These are phyloP conservation scores for Colletotrichum sp. DNA, from an alignment of 2,329 filamentous ascomycete genomes.

Conservation along the genomic window DNA sequence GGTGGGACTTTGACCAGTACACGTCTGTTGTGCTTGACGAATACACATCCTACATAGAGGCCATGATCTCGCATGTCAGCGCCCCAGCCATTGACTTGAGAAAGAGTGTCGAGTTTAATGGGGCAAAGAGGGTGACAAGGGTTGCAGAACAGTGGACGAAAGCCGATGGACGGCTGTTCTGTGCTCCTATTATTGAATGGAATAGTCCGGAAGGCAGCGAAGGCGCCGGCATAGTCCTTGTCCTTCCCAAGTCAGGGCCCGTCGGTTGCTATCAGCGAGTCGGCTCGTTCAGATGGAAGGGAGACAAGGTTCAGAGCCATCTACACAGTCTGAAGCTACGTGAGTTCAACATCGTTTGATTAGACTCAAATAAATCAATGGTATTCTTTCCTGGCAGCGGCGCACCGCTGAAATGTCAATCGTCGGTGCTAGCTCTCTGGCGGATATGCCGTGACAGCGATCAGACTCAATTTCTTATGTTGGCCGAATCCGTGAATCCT, in stretches of 20 bases:
- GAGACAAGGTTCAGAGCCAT: neutral
- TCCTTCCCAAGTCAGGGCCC: neutral
- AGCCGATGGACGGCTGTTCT: neutral
- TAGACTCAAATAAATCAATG: neutral
- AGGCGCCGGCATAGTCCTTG: neutral
- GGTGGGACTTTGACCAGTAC: neutral
- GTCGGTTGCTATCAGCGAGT: neutral
- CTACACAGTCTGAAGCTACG: neutral
- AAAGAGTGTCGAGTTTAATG: neutral
- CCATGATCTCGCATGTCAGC: neutral
- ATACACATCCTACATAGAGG: neutral
- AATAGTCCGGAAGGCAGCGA: neutral
- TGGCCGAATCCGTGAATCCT: neutral
- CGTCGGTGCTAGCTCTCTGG: rapidly evolving
- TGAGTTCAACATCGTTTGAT: neutral
- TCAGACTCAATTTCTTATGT: neutral
- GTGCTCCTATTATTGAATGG: neutral
- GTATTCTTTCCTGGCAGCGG: neutral
- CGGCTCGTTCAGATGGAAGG: neutral
- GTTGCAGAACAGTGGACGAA: neutral
- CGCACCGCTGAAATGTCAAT: neutral
- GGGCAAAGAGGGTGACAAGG: neutral
- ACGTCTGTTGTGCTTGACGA: neutral
- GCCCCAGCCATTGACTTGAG: neutral
- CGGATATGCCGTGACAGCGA: neutral